Evolutionary conservation across 306 rosid species (phyloP), one percentile per base, ranked within the genome.

Genomic region (Sindora glabra): DNA sequence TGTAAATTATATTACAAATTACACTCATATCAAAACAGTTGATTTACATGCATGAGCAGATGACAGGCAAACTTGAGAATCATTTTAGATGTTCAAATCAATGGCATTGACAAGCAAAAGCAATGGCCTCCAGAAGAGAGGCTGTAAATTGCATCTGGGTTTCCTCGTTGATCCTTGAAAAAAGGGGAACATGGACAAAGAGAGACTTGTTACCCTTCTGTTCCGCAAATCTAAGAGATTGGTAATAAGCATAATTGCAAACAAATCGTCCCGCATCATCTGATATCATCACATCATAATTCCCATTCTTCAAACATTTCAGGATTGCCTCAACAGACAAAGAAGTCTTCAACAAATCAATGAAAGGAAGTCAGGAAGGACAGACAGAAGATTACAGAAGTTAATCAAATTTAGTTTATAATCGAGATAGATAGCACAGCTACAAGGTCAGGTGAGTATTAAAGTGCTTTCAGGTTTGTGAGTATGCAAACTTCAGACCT

Each of bases 221-320:
- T 64, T 87, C 95, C 1, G 91, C 95, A 17, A 76, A 85, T 14
- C 84, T 80, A 50, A 87, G 97, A 48, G 97, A 90, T 21, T 85
- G 83, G 47, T 90, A 85, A 58, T 87, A 90, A 26, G 87, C 87
- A 52, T 90, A 90, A 50, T 87, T 90, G 85, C 97, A 90, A 58
- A 90, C 96, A 27, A 82, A 90, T 5, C 95, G 82, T 10, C 97
- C 97, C 0, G 96, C 95, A 21, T 90, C 96, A 16, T 81, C 72
- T 40, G 96, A 90, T 61, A 75, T 22, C n/a, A 30, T 65, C 71
- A 59, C 91, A 24, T 80, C 81, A 49, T 64, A 81, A 67, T 51
- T 85, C 53, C 64, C 77, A 57, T 78, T 67, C 84, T 83, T 83
- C 81, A 85, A 65, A 45, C 34, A 56, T 74, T 83, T 79, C 33